A percentile compares a stretch with the other conserved stretches of the same genome.
Evolutionary conservation across 129 eudicot genomes (phyloP).

Genomic region (Lactuca saligna): DNA sequence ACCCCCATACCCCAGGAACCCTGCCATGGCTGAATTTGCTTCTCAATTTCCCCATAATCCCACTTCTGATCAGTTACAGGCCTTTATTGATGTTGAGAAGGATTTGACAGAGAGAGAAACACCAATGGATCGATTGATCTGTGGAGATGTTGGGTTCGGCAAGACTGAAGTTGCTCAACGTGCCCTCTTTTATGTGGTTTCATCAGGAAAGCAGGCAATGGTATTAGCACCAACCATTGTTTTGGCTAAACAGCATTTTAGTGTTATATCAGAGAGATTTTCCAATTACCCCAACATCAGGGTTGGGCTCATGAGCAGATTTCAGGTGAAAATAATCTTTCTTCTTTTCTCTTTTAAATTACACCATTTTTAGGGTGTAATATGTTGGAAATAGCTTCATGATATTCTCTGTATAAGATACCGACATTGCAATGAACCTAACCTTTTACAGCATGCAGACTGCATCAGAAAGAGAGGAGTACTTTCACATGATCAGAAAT

Average conservation of each 20-base stretch:
- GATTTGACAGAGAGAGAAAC: slow-evolving; percentile 91
- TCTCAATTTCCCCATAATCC: slow-evolving; percentile 78
- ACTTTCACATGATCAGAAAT: slow-evolving; percentile 59
- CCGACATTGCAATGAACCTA: slow-evolving; percentile 28
- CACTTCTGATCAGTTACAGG: slow-evolving; percentile 90
- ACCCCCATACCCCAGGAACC: slow-evolving; percentile 73
- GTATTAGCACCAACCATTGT: slow-evolving; percentile 95
- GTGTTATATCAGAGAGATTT: slow-evolving; percentile 81
- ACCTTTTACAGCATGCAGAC: slow-evolving; percentile 61
- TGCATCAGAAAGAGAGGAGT: slow-evolving; percentile 73
- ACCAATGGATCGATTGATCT: slow-evolving; percentile 92
- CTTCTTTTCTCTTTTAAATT: slow-evolving; percentile 4
- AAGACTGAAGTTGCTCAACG: slow-evolving; percentile 97
- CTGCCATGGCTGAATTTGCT: slow-evolving; percentile 68
- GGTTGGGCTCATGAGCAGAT: slow-evolving; percentile 95
- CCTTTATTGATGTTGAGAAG: slow-evolving; percentile 84
- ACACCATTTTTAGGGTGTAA: not conserved
- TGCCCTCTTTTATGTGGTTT: slow-evolving; percentile 84
- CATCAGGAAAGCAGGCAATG: slow-evolving; percentile 95
- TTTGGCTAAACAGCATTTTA: slow-evolving; percentile 87
- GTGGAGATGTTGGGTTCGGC: slow-evolving; percentile 99
- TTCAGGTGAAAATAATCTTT: slow-evolving; percentile 59
- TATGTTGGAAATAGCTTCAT: slow-evolving; percentile 3
- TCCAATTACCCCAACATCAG: slow-evolving; percentile 64
- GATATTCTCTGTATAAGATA: slow-evolving; percentile 5